These are phyloP conservation scores for Cyanophora paradoxa DNA, from an alignment of 78 protist genomes.

Conservation along the genomic window DNA sequence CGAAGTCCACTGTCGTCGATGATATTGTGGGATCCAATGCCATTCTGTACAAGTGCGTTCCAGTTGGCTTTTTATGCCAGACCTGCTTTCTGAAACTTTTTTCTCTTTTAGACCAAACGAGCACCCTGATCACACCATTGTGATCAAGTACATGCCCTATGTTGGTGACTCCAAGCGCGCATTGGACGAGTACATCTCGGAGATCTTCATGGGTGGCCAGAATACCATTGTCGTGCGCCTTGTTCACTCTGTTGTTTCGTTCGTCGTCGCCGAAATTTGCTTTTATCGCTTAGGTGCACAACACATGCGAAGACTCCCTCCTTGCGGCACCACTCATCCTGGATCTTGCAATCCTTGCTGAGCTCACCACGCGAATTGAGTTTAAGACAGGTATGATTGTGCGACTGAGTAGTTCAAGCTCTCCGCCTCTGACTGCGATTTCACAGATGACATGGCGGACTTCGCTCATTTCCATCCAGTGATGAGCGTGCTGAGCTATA, in stretches of 20 bases:
- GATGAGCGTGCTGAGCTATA: conserved; percentile 67
- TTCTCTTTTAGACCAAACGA: conserved; percentile 23
- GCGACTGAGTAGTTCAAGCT: neutral
- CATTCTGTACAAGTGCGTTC: conserved; percentile 8
- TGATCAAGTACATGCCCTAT: conserved; percentile 97
- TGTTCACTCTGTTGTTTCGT: neutral
- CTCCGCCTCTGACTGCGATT: neutral
- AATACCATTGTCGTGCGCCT: conserved; percentile 67
- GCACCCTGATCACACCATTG: conserved; percentile 96
- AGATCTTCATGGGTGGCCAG: conserved; percentile 94
- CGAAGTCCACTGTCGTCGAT: conserved; percentile 96
- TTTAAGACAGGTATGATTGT: conserved; percentile 27
- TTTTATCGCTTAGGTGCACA: conserved; percentile 33
- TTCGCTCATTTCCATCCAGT: conserved; percentile 71
- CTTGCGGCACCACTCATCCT: conserved; percentile 97
- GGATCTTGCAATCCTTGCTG: conserved; percentile 89
- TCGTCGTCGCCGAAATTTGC: neutral
- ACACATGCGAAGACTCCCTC: conserved; percentile 90
- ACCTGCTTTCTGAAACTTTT: neutral
- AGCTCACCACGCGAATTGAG: conserved; percentile 64
- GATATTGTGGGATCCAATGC: conserved; percentile 79
- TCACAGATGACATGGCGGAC: conserved; percentile 23
- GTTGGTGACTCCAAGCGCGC: conserved; percentile 99
- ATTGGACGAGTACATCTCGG: conserved; percentile 88
- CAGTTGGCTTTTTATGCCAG: too few species aligned